Percentiles rank a stretch among this genome's conserved stretches.
These are phyloP conservation scores for Candida chauliodis DNA, from an alignment of 805 yeast species.

Conservation along the genomic window DNA sequence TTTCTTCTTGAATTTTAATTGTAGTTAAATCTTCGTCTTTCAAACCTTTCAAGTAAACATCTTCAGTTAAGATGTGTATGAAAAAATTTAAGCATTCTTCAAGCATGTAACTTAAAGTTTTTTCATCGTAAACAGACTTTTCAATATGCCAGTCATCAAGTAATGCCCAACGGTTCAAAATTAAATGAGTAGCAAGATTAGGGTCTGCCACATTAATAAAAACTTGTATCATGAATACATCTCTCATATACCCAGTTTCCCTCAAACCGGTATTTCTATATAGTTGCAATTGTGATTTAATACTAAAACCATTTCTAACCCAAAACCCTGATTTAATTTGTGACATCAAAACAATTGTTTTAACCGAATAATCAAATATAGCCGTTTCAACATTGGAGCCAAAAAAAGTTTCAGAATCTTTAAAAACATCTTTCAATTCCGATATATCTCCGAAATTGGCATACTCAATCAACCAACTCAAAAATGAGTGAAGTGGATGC, in stretches of 20 bases:
- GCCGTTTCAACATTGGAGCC: constrained; percentile 13
- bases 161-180: constrained; percentile 70
- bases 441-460: constrained; percentile 25
- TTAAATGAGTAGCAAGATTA: constrained; percentile 50
- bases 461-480: constrained; percentile 68
- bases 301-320: constrained; percentile 90
- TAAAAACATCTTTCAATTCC: constrained; percentile 19
- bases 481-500: constrained; percentile 75
- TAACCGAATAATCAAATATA: constrained; percentile 69
- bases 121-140: constrained; percentile 38
- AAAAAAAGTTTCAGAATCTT: constrained; percentile 4
- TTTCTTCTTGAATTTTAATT: constrained; percentile 57
- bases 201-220: constrained; percentile 51
- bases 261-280: constrained; percentile 76
- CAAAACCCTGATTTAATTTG: constrained; percentile 88
- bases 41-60: constrained; percentile 51
- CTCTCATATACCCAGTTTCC: constrained; percentile 79
- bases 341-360: constrained; percentile 72
- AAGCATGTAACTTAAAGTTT: constrained; percentile 56
- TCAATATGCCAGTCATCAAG: constrained; percentile 25
- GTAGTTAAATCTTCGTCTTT: constrained; percentile 47
- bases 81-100: constrained; percentile 76
- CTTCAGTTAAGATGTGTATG: constrained; percentile 66
- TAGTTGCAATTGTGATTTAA: constrained; percentile 72
- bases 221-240: constrained; percentile 69